A percentile compares a stretch with the other conserved stretches of the same genome.
These are phyloP conservation scores for Acmispon strigosus DNA, from an alignment of 306 rosid genomes.

Conservation along the genomic window DNA sequence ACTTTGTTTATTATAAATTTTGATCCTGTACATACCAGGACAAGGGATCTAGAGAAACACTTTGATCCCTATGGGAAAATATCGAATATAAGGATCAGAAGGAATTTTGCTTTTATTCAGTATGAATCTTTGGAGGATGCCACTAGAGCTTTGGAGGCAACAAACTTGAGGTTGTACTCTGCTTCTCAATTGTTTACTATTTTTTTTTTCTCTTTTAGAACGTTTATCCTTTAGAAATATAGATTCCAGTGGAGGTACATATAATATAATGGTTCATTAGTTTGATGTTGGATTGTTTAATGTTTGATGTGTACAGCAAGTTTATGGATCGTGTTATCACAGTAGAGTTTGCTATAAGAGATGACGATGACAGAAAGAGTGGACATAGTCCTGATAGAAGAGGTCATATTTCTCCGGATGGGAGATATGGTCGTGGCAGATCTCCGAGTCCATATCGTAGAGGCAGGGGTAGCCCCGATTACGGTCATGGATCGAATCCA, in stretches of 20 bases:
- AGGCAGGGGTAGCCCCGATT: slow-evolving; percentile 80
- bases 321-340: slow-evolving; percentile 78
- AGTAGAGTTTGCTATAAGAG: slow-evolving; percentile 77
- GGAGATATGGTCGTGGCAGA: slow-evolving; percentile 61
- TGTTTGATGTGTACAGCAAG: slow-evolving; percentile 54
- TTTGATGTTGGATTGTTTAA: not conserved
- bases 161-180: slow-evolving; percentile 59
- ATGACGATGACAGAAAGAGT: slow-evolving; percentile 66
- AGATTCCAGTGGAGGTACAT: not conserved
- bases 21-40: slow-evolving; percentile 75
- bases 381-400: slow-evolving; percentile 76
- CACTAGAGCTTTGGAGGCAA: slow-evolving; percentile 65
- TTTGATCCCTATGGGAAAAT: slow-evolving; percentile 72
- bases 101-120: slow-evolving; percentile 79
- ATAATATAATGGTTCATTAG: not conserved
- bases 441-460: slow-evolving; percentile 72
- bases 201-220: not conserved
- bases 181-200: not conserved
- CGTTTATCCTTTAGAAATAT: not conserved
- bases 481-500: slow-evolving; percentile 62
- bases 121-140: slow-evolving; percentile 79
- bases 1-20: slow-evolving; percentile 77
- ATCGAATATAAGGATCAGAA: slow-evolving; percentile 67
- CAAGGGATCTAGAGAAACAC: slow-evolving; percentile 83
- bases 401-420: slow-evolving; percentile 69